Evolutionary conservation across 2,329 filamentous ascomycete species (phyloP).

Genomic region (Alternaria brassicae): DNA sequence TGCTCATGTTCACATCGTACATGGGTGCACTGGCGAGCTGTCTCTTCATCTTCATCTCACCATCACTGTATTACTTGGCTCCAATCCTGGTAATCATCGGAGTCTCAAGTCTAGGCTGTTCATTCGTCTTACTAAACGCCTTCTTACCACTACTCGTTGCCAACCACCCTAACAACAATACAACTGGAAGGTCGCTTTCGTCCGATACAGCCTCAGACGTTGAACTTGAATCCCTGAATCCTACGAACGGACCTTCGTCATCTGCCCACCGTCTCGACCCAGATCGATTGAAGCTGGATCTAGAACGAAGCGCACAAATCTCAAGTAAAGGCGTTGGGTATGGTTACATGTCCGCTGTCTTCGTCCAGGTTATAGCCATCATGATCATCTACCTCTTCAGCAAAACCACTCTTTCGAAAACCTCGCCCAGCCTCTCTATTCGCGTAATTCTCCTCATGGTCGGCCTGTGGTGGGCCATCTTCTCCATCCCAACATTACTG

Average conservation of each 20-base stretch:
- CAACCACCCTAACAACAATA: conserved; percentile 67
- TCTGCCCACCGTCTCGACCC: conserved; percentile 15
- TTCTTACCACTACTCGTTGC: conserved; percentile 87
- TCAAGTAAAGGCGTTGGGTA: conserved; percentile 89
- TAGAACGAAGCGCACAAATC: conserved; percentile 82
- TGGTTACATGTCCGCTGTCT: conserved; percentile 82
- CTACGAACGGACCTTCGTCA: conserved; percentile 6
- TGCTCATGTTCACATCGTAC: conserved; percentile 81
- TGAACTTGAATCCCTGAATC: conserved; percentile 39
- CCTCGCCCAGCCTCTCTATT: conserved; percentile 80
- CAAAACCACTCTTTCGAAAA: conserved; percentile 56
- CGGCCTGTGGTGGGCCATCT: conserved; percentile 86
- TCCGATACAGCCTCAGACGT: conserved; percentile 27
- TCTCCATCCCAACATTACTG: conserved; percentile 82
- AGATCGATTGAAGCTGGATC: conserved; percentile 63
- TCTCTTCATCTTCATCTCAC: conserved; percentile 78
- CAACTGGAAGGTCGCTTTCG: conserved; percentile 14
- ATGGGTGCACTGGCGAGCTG: conserved; percentile 79
- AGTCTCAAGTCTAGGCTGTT: conserved; percentile 91
- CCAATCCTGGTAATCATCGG: conserved; percentile 82
- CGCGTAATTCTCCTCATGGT: conserved; percentile 82
- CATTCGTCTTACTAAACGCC: conserved; percentile 92
- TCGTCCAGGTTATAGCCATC: conserved; percentile 80
- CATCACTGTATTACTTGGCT: conserved; percentile 78
- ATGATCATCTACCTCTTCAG: conserved; percentile 68